Evolutionary conservation across 352 stramenopile genomes (phyloP), one percentile per base, ranked within the genome.

Genomic region (Phytophthora hibernalis): DNA sequence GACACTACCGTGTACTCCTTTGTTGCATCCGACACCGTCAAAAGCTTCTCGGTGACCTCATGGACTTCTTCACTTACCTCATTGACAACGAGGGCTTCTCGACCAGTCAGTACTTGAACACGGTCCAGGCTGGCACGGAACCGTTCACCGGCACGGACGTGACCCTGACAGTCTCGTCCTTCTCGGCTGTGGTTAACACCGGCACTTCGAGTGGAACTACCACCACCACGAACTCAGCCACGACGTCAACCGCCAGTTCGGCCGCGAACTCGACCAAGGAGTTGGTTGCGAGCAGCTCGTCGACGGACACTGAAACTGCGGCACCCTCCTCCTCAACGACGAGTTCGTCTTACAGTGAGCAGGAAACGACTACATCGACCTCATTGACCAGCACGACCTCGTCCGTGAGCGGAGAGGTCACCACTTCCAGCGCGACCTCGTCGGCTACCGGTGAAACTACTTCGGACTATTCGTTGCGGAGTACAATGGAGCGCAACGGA

Each of bases 1-100:
- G 44, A 74, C 42, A 68, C 51, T 42, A 76, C 63, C 7, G 72
- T 80, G 26, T 80, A 68, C 52, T 80, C 72, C n/a, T 80, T 80
- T 53, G 68, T 80, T 20, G 68, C 72, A 31, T 48, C 47, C 8
- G 43, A 63, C 22, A 61, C 28, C 15, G 54, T 72, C 28, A 69
- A 69, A 12, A 72, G 49, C 31, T 69, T 74, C 44, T 69, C 65
- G n/a, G 52, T 22, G 72, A 79, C 37, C 45, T 76, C 20, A 63
- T 76, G 67, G 45, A 61, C 54, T 79, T 79, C 47, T 45, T 76
- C 54, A 68, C 53, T 1, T 79, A 79, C 62, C 63, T 79, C 4
- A 52, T 47, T 47, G 48, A 69, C 2, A 71, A 54, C 40, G 21
- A 73, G 51, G 62, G 54, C 50, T 70, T 79, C 20, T 45, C 62